Conservation (phyloP, 768 basidiomycete species). For the Cystofilobasidium capitatum region DNA sequence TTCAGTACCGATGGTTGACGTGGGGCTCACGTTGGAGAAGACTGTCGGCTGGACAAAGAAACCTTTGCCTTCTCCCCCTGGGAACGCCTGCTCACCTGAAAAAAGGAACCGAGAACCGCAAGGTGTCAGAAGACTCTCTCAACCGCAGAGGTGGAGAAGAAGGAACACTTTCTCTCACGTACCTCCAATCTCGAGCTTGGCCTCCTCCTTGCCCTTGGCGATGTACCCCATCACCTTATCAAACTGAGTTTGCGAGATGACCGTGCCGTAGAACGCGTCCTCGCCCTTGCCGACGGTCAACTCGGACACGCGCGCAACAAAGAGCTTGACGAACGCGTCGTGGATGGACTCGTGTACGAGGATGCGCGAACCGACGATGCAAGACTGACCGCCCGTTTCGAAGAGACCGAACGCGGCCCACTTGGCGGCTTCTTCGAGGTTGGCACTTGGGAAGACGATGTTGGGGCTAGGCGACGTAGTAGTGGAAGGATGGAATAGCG, state of each 20-base stretch:
- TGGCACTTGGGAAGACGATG: slow-evolving; percentile 72
- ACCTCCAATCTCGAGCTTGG: slow-evolving; percentile 59
- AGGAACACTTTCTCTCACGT: too few relatives aligned
- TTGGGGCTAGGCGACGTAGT: too few relatives aligned
- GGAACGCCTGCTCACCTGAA: neutral
- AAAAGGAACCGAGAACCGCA: neutral
- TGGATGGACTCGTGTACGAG: slow-evolving; percentile 33
- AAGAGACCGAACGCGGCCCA: slow-evolving; percentile 67
- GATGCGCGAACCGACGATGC: slow-evolving; percentile 66
- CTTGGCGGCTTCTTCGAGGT: slow-evolving; percentile 67
- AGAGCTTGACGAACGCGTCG: slow-evolving; percentile 23
- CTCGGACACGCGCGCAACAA: slow-evolving; percentile 42
- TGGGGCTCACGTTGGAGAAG: too few relatives aligned
- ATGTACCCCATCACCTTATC: slow-evolving; percentile 61
- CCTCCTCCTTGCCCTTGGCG: slow-evolving; percentile 60
- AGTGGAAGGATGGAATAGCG: neutral
- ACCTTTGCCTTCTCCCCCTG: too few relatives aligned
- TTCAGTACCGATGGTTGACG: too few relatives aligned
- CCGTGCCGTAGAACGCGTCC: slow-evolving; percentile 59
- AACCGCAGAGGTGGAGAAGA: too few relatives aligned
- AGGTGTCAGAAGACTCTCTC: too few relatives aligned
- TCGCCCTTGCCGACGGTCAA: slow-evolving; percentile 53
- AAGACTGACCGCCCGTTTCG: slow-evolving; percentile 72
- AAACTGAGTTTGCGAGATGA: slow-evolving; percentile 30
- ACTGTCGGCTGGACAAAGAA: too few relatives aligned